Evolutionary conservation across 2,329 filamentous ascomycete species (phyloP).

Genomic region (Nemania diffusa): DNA sequence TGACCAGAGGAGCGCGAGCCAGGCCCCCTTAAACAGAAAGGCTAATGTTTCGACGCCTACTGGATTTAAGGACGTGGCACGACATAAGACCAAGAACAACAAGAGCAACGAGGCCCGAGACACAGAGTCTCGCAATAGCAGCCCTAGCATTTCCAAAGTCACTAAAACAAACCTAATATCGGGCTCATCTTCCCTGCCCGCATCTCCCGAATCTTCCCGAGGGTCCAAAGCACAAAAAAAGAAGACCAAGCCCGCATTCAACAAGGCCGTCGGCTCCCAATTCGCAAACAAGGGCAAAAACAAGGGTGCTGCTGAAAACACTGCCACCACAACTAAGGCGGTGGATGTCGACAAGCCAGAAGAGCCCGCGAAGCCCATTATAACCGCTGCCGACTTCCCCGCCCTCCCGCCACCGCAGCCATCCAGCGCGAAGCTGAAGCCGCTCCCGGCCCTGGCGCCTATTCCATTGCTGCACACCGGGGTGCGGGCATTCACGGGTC

Average conservation of each 20-base stretch:
- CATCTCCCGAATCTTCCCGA: background rate
- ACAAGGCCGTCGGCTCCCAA: conserved; percentile 3
- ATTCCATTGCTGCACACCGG: conserved; percentile 16
- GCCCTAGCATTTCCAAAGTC: no score
- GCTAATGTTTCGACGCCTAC: background rate
- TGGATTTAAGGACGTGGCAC: background rate
- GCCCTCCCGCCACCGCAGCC: background rate
- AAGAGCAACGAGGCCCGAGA: no score
- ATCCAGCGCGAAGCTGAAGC: background rate
- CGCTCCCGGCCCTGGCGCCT: conserved; percentile 4
- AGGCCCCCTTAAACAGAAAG: background rate
- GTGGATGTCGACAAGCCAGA: background rate
- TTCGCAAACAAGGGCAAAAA: background rate
- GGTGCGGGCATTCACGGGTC: background rate
- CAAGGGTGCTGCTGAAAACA: background rate
- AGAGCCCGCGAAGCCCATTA: background rate
- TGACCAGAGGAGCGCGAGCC: background rate
- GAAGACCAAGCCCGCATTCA: background rate
- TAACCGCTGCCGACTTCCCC: conserved; percentile 14
- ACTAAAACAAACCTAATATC: no score
- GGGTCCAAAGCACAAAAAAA: conserved; percentile 9
- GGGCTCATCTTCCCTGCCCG: background rate
- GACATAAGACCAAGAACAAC: no score
- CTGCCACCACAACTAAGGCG: background rate
- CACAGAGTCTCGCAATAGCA: no score